Evolutionary conservation across 805 yeast genomes (phyloP), one percentile per base, ranked within the genome.

Genomic region (Candida parachauliodes): DNA sequence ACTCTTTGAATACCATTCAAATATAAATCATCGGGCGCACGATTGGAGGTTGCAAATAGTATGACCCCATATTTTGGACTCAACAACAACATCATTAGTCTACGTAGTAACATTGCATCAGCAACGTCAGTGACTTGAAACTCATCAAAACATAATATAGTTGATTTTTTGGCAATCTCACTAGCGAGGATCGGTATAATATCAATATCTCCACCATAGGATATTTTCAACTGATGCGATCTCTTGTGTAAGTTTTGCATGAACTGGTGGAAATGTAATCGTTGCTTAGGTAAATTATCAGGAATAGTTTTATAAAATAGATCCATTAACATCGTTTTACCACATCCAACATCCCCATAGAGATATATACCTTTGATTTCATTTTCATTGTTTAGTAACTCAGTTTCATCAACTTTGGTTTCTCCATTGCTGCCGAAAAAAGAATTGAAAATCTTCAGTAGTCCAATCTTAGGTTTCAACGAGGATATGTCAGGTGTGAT

Each of bases 91-190:
- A 78, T 76, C 28, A 87, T 54, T 27, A 89, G 65, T 35, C 96
- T 70, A 45, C 98, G 76, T 29, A 93, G 69, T 23, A 93, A 70
- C 98, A 93, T 93, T 2, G 98, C 98, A 60, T 93, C 98, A 0
- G 98, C 98, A 21, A 93, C 97, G 59, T 93, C 98, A 1, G 96
- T 88, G 29, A 93, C 98, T 62, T 93, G 98, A 55, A 93, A 91
- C 63, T 93, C 98, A 62, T 93, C 98, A 57, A 93, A 87, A 59
- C 98, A 93, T 42, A 93, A 60, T 1, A 93, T 79, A 1, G 91
- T 82, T 3, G 93, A 73, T 34, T 73, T 68, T 45, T 74, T 74
- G 1, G 97, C 85, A 39, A 93, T 77, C 51, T 87, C 95, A 43
- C 81, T 79, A 0, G 97, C 96, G 24, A 88, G 63, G 23, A 78